A percentile compares a stretch with the other conserved stretches of the same genome.
Evolutionary conservation across 768 basidiomycete genomes (phyloP).

Genomic region (Agaricus blazei): DNA sequence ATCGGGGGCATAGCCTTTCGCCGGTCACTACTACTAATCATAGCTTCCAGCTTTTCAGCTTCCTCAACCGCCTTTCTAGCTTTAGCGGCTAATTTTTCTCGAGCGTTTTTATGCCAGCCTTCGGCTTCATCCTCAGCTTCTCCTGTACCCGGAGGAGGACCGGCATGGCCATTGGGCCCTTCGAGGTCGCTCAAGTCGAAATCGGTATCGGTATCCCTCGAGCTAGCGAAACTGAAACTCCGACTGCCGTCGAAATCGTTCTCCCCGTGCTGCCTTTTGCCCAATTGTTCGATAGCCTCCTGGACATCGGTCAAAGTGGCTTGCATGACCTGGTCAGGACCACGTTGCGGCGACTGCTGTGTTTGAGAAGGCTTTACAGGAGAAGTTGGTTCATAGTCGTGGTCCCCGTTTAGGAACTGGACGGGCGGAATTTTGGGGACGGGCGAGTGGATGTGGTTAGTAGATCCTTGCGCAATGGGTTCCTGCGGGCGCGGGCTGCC

Average conservation of each 20-base stretch:
- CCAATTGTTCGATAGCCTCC: constrained; percentile 84
- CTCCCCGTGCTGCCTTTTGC: constrained; percentile 36
- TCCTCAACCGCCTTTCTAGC: constrained; percentile 61
- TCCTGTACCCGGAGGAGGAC: constrained; percentile 25
- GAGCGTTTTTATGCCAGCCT: constrained; percentile 60
- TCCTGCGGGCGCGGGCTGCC: constrained; percentile 22
- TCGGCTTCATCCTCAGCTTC: constrained; percentile 26
- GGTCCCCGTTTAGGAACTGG: constrained; percentile 20
- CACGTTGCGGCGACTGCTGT: constrained; percentile 17
- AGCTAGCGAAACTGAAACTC: constrained; percentile 77
- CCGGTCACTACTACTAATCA: constrained; percentile 26
- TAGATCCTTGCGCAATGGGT: neutral
- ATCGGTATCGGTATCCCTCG: constrained; percentile 54
- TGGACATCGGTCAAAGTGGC: constrained; percentile 90
- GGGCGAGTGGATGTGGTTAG: constrained; percentile 26
- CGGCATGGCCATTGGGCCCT: constrained; percentile 33
- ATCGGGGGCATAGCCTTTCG: constrained; percentile 51
- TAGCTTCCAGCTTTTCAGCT: constrained; percentile 41
- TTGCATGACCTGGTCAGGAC: constrained; percentile 61
- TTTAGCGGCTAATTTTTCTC: constrained; percentile 65
- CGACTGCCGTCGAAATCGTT: constrained; percentile 51
- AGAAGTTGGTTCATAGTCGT: constrained; percentile 12
- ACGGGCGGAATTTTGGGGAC: constrained; percentile 31
- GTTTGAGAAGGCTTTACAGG: no score
- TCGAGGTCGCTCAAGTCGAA: constrained; percentile 42